Base-by-base conservation (phyloP, 129 eudicot genomes). In the Flaveria ramosissima region DNA sequence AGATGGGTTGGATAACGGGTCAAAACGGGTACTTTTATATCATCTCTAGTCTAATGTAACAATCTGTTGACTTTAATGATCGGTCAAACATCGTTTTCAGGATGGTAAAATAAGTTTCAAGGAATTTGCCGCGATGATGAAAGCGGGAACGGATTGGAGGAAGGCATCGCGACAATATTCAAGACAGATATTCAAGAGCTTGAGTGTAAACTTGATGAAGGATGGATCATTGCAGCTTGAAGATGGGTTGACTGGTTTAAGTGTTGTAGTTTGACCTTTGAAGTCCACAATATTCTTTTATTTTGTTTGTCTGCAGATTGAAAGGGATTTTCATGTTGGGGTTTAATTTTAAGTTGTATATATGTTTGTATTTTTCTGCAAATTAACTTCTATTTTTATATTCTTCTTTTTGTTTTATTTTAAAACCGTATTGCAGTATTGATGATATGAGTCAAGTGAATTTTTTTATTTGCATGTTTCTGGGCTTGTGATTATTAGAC, bases 121-220 rank as follows among this genome's bases (percentile, higher is more conserved):
- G 5, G 98, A 93, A 74, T 93, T 93, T 61, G 96, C 90, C 1
- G 93, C 92, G 8, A 93, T 93, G 97, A 93, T 93, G 98, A 93
- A 90, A 84, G 77, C 98, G 2, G 98, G 98, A 86, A 93, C 98
- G 19, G 97, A 93, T 82, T 93, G 98, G 98, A 90, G 98, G 80
- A 93, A 93, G 81, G 98, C 98, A 2, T 93, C 98, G 32, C 68
- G 98, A 45, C 98, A 90, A 48, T 93, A 87, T 77, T 93, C 98
- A 3, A 80, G 98, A 78, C 93, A 93, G 59, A 89, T 96, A 77
- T 93, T 93, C 82, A 88, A 90, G 81, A 93, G 96, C 86, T 70
- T 90, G 85, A 93, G 97, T 74, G 83, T 93, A 39, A 90, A 89
- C 80, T 82, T 93, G 45, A 88, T 90, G 98, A 93, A 89, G 72